Evolutionary conservation across 257 asterid species (phyloP).

Genomic region (Misopates orontium): DNA sequence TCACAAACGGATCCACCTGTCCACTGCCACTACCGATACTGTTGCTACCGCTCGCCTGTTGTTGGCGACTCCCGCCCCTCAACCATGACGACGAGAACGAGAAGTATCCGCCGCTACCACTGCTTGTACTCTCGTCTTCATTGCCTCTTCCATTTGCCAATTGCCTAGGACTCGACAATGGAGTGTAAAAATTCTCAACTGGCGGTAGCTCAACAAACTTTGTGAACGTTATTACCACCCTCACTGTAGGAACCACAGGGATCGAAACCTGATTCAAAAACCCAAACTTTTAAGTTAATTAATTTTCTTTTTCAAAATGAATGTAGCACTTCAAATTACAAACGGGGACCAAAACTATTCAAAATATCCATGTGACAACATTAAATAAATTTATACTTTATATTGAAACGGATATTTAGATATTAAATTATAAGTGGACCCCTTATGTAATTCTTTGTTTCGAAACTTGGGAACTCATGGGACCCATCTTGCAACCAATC

Average conservation of each 20-base stretch:
- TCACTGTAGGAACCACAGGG: constrained; percentile 95
- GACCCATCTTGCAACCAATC: constrained; percentile 27
- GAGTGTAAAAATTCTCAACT: constrained; percentile 74
- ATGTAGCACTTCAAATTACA: neutral
- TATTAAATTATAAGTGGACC: constrained; percentile 1
- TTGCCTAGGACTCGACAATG: constrained; percentile 73
- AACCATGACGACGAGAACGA: constrained; percentile 53
- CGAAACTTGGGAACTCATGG: neutral
- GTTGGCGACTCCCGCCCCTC: constrained; percentile 36
- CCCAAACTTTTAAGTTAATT: neutral
- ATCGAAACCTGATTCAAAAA: constrained; percentile 70
- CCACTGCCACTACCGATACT: constrained; percentile 25
- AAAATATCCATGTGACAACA: constrained; percentile 4
- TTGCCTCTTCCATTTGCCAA: constrained; percentile 24
- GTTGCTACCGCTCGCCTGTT: constrained; percentile 28
- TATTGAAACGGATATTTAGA: neutral
- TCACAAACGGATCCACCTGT: constrained; percentile 55
- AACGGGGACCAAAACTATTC: neutral
- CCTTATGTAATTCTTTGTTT: constrained; percentile 11
- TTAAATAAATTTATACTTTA: neutral
- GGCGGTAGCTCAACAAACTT: constrained; percentile 81
- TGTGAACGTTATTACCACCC: constrained; percentile 88
- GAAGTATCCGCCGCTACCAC: constrained; percentile 28
- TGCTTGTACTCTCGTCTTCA: constrained; percentile 33
- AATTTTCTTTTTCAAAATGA: neutral